Evolutionary conservation across 441 rosid species (phyloP).

Genomic region (Hypseocharis bilobata): DNA sequence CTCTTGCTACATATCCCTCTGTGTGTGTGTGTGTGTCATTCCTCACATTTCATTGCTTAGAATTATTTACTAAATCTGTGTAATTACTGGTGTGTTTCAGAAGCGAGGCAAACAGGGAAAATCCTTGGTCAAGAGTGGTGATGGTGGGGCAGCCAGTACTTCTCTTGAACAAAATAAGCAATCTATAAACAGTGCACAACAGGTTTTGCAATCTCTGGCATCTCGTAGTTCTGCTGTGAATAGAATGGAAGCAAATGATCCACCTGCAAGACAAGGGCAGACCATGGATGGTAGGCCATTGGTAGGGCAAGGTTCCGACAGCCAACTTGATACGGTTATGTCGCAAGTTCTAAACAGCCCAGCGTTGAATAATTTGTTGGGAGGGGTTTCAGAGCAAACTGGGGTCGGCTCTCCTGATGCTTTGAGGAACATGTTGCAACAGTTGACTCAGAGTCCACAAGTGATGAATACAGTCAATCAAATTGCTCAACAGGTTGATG

Average conservation of each 20-base stretch:
- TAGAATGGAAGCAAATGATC: conserved; percentile 19
- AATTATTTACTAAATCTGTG: background rate
- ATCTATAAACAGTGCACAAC: conserved; percentile 35
- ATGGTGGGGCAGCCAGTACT: conserved; percentile 30
- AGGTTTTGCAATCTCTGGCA: conserved; percentile 52
- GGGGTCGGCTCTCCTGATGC: conserved; percentile 73
- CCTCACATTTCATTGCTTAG: too few relatives aligned
- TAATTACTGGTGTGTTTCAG: conserved; percentile 28
- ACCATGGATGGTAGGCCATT: conserved; percentile 14
- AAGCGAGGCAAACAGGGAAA: conserved; percentile 40
- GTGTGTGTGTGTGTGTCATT: too few relatives aligned
- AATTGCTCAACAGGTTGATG: conserved; percentile 80
- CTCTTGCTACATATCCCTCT: too few relatives aligned
- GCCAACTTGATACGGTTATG: conserved; percentile 46
- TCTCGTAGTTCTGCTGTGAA: conserved; percentile 35
- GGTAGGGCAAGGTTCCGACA: conserved; percentile 28
- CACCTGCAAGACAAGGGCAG: conserved; percentile 18
- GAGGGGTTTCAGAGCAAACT: conserved; percentile 63
- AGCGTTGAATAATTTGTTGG: conserved; percentile 54
- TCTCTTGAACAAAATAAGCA: conserved; percentile 28
- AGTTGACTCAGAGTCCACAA: conserved; percentile 71
- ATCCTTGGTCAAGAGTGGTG: conserved; percentile 26
- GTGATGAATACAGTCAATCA: conserved; percentile 74
- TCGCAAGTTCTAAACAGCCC: conserved; percentile 66
- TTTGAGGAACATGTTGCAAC: conserved; percentile 75